Base-by-base conservation (phyloP, 2,329 filamentous ascomycete species). In the Diaporthe amygdali region DNA sequence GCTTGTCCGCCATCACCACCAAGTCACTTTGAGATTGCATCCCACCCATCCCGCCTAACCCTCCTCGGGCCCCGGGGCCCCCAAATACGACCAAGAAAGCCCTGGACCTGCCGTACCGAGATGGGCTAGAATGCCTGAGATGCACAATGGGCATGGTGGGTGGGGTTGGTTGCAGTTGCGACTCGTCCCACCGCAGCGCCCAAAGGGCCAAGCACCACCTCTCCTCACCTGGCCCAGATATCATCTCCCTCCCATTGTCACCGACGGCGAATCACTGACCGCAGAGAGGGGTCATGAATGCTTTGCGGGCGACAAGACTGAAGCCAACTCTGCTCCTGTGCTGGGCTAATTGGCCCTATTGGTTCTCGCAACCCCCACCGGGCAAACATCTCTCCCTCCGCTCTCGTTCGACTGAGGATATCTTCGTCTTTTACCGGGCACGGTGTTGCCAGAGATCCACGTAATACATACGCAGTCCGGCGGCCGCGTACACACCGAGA, bases 221-320 rank as follows among this genome's bases (percentile, higher is more conserved):
- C 59, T 64, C 59, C 59, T 64, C 59, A 49, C 59, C 59, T 64
- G 59, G 59, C 59, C 59, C 59, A 70, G 49, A 63, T 63, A 68
- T 70, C 66, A 55, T 64, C 44, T 64, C 59, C 25, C 20, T 44
- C 44, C 59, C 30, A 17, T 37, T 25, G 30, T 54, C 44, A 54
- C 67, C 51, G 30, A 52, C 37, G 55, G 54, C 71, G 71, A 72
- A 72, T 72, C 71, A 72, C 67, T 37, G 52, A 32, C 37, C 30
- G 51, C 22, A 14, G 46, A 54, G 67, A 56, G 51, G 47, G 44
- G 41, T 46, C 44, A 34, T 39, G 32, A 55, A 44, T 51, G 66
- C 59, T 37, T 25, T 51, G 37, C 59, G 30, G 41, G 30, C 41
- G 51, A 66, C 44, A 68, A 20, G 25, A 51, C 41, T 12, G 41